A percentile compares a stretch with the other conserved stretches of the same genome.
Evolutionary conservation across 257 asterid species (phyloP).

Genomic region (Primulina tabacum): DNA sequence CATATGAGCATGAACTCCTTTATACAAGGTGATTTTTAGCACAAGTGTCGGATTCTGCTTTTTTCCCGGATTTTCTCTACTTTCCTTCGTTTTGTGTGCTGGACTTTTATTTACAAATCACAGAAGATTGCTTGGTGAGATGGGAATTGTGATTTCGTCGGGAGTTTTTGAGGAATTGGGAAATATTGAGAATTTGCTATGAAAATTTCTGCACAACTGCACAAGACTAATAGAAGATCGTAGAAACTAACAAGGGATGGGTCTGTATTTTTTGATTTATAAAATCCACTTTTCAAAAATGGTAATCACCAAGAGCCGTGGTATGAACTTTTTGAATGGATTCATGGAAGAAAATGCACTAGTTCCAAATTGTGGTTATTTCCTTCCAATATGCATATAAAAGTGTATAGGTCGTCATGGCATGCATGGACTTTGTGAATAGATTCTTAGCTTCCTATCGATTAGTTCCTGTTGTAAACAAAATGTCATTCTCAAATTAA

Average conservation of each 20-base stretch:
- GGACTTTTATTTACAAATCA: not conserved
- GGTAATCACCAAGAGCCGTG: too few species aligned
- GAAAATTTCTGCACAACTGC: conserved; percentile 3
- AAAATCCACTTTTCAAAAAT: too few species aligned
- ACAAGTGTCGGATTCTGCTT: conserved; percentile 26
- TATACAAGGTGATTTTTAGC: conserved; percentile 23
- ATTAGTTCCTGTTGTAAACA: too few species aligned
- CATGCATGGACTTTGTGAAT: too few species aligned
- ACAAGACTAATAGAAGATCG: conserved; percentile 16
- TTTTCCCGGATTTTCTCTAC: conserved; percentile 9
- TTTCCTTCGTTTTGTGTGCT: not conserved
- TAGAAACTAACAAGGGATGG: not conserved
- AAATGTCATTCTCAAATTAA: too few species aligned
- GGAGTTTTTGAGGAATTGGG: conserved; percentile 28
- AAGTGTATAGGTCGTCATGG: too few species aligned
- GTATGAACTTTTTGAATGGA: too few species aligned
- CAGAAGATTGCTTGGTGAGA: not conserved
- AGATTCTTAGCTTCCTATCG: too few species aligned
- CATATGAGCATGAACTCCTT: conserved; percentile 18
- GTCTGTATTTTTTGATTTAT: not conserved
- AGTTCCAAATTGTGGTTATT: too few species aligned
- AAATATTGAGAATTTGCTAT: conserved; percentile 36
- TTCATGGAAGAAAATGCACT: too few species aligned
- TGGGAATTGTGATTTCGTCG: conserved; percentile 23
- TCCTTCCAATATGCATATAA: too few species aligned